Conservation (phyloP, 129 eudicot genomes). For the Saussurea involucrata region DNA sequence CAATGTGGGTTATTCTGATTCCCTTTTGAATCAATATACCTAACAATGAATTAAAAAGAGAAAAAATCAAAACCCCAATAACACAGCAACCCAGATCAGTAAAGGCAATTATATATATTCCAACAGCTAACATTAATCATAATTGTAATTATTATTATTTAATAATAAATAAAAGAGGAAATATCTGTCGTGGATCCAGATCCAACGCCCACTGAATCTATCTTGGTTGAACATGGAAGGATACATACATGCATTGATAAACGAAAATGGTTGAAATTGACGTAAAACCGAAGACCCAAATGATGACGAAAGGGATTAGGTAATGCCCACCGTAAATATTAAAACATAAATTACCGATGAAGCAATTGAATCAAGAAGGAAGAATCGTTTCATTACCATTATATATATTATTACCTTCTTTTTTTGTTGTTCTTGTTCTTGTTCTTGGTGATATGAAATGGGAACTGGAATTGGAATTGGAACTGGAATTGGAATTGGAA, state of each 20-base stretch:
- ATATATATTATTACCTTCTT: too few species aligned
- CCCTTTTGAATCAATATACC: slow-evolving; percentile 40
- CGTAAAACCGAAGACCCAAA: slow-evolving; percentile 23
- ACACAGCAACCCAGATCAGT: slow-evolving; percentile 68
- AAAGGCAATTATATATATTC: slow-evolving; percentile 32
- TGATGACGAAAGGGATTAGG: slow-evolving; percentile 34
- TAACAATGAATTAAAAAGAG: slow-evolving; percentile 13
- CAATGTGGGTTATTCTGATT: slow-evolving; percentile 40
- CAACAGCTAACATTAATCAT: slow-evolving; percentile 28
- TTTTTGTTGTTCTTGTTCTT: not conserved
- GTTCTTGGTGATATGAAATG: not conserved
- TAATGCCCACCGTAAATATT: not conserved
- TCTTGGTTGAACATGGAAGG: not conserved
- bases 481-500: not conserved
- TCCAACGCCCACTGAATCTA: slow-evolving; percentile 59
- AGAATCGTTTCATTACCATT: too few species aligned
- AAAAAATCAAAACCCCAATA: slow-evolving; percentile 8
- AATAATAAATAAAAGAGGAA: slow-evolving; percentile 10
- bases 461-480: not conserved
- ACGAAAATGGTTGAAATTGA: slow-evolving; percentile 7
- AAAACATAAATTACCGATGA: slow-evolving; percentile 2
- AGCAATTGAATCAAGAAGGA: slow-evolving; percentile 1
- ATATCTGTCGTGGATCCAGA: slow-evolving; percentile 79
- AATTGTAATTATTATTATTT: not conserved
- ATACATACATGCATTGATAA: slow-evolving; percentile 26